Conservation (phyloP, 2,329 filamentous ascomycete species). For the Aspergillus pseudonomiae region DNA sequence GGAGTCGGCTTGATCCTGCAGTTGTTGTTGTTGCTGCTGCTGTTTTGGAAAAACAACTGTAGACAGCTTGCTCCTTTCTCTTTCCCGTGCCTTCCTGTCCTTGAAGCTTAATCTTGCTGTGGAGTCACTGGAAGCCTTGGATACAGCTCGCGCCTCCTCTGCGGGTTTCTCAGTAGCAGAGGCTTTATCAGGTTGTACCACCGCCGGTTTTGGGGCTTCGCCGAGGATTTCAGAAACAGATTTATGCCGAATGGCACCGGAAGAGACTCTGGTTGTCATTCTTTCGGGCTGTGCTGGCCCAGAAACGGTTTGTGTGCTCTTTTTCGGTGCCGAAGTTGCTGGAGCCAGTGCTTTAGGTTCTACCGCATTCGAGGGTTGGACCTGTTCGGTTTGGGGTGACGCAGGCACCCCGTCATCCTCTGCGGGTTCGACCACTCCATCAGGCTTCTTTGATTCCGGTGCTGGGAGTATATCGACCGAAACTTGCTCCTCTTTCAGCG, state of each 20-base stretch:
- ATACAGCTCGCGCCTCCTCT: conserved; percentile 26
- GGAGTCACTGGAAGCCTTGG: conserved; percentile 31
- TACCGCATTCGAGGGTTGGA: conserved; percentile 17
- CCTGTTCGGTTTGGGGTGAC: conserved; percentile 17
- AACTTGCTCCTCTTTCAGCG: conserved; percentile 24
- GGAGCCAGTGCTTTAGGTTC: conserved; percentile 15
- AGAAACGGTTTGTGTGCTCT: conserved; percentile 24
- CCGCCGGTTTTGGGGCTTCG: conserved; percentile 52
- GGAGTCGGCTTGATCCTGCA: conserved; percentile 51
- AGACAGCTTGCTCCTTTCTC: conserved; percentile 65
- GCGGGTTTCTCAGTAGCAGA: conserved; percentile 35
- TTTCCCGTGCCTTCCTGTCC: conserved; percentile 60
- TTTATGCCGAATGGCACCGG: conserved; percentile 70
- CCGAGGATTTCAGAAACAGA: conserved; percentile 74
- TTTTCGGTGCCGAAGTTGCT: conserved; percentile 28
- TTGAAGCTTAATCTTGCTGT: conserved; percentile 46
- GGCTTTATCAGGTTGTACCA: conserved; percentile 40
- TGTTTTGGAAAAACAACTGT: conserved; percentile 79
- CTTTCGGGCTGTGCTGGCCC: conserved; percentile 50
- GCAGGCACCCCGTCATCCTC: conserved; percentile 21
- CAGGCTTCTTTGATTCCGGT: conserved; percentile 18
- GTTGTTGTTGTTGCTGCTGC: conserved; percentile 51
- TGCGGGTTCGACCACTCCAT: conserved; percentile 13
- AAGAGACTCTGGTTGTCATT: conserved; percentile 71
- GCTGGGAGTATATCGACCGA: conserved; percentile 4